These are phyloP conservation scores for Symbiodinium pilosum DNA, from an alignment of 73 alveolate species.

Conservation along the genomic window DNA sequence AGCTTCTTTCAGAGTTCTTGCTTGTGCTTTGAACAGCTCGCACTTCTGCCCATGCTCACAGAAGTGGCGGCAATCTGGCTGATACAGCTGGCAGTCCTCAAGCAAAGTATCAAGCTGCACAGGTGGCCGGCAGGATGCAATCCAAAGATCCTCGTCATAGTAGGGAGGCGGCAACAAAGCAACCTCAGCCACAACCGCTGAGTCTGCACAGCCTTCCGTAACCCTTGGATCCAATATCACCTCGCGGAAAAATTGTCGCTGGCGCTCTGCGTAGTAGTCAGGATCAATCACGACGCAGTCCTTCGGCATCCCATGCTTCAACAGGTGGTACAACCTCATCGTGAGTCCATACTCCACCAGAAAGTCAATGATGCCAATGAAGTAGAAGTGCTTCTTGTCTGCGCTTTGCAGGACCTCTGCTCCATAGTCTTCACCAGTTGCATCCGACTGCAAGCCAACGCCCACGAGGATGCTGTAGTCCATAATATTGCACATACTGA, in stretches of 20 bases:
- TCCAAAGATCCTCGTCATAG: neutral
- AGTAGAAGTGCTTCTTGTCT: neutral
- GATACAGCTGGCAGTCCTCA: slow-evolving; percentile 1
- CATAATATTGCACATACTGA: slow-evolving; percentile 13
- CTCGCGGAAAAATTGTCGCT: neutral
- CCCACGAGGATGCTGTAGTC: slow-evolving; percentile 19
- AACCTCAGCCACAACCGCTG: neutral
- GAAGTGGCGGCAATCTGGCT: slow-evolving; percentile 12
- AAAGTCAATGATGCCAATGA: neutral
- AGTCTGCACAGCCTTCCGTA: neutral
- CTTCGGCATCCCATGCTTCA: neutral
- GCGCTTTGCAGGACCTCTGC: neutral
- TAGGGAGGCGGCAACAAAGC: neutral
- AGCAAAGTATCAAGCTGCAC: neutral
- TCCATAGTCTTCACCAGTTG: neutral
- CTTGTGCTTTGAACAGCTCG: neutral
- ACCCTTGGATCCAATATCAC: neutral
- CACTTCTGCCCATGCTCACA: slow-evolving; percentile 18
- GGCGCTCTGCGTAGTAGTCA: slow-evolving; percentile 11
- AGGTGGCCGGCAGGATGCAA: neutral
- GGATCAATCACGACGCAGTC: slow-evolving; percentile 9
- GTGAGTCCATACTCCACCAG: slow-evolving; percentile 5
- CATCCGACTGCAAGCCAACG: neutral
- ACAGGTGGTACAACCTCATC: neutral
- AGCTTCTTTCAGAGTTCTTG: neutral